Evolutionary conservation across 2,329 filamentous ascomycete genomes (phyloP).

Genomic region (Apiospora koreana): DNA sequence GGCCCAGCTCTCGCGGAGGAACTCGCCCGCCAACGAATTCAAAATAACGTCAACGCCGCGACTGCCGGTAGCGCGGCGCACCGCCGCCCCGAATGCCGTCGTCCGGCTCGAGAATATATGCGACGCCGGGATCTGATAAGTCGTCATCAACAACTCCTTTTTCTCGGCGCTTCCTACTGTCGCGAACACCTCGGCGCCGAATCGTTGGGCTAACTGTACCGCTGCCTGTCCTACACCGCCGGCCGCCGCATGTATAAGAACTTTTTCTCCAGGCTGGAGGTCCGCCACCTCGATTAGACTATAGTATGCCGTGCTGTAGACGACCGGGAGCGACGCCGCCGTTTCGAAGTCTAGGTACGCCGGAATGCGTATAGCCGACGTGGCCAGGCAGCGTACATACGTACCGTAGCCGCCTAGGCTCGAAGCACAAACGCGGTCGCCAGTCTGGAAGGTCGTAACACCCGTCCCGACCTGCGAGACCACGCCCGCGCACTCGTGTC

Average conservation of each 20-base stretch:
- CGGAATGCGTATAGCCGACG: background rate
- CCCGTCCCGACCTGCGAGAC: conserved; percentile 35
- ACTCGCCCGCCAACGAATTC: conserved; percentile 36
- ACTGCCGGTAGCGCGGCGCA: conserved; percentile 20
- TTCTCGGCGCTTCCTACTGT: conserved; percentile 30
- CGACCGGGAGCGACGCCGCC: background rate
- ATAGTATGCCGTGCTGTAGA: conserved; percentile 24
- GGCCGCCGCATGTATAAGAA: conserved; percentile 25
- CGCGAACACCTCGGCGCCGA: conserved; percentile 24
- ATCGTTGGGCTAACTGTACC: conserved; percentile 9
- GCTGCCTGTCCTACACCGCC: conserved; percentile 17
- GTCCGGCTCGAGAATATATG: conserved; percentile 29
- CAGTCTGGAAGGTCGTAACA: conserved; percentile 31
- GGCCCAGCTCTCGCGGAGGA: background rate
- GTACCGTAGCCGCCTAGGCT: background rate
- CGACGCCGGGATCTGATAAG: conserved; percentile 24
- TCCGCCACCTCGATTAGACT: conserved; percentile 23
- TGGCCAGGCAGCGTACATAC: no score
- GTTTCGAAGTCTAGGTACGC: background rate
- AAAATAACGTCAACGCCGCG: conserved; percentile 27
- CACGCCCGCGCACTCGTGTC: conserved; percentile 41
- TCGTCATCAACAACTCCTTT: conserved; percentile 21
- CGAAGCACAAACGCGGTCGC: background rate
- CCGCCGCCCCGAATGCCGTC: conserved; percentile 24
- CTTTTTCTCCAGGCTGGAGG: conserved; percentile 18